phyloP scores from a whole-genome alignment of 176 grass and related monocot species.

The Juncus inflexus region DNA sequence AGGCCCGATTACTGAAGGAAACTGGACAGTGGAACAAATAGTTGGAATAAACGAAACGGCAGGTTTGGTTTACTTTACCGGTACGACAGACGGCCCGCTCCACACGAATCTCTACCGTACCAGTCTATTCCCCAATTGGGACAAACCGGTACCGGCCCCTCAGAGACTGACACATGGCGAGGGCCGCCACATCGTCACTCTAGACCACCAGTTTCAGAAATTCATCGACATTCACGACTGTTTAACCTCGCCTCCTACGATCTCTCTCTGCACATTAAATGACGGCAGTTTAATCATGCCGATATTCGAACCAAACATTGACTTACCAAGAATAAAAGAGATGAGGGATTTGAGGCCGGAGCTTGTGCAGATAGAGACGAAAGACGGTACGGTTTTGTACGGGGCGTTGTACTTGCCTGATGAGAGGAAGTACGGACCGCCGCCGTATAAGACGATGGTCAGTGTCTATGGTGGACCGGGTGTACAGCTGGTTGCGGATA shows the following conservation, averaged over 20 bases:
- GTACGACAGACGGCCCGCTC: conserved; percentile 82
- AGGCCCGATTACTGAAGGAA: conserved; percentile 83
- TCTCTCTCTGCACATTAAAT: conserved; percentile 72
- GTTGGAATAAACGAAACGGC: conserved; percentile 83
- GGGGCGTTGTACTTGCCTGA: conserved; percentile 87
- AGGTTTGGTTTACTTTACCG: conserved; percentile 80
- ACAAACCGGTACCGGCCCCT: conserved; percentile 55
- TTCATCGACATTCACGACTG: conserved; percentile 97
- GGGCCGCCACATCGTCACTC: conserved; percentile 80
- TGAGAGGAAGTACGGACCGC: conserved; percentile 80
- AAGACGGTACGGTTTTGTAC: conserved; percentile 73
- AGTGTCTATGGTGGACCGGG: conserved; percentile 88
- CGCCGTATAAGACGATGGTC: conserved; percentile 82
- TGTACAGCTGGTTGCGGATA: conserved; percentile 84
- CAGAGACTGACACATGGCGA: conserved; percentile 78
- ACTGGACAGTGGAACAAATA: conserved; percentile 97
- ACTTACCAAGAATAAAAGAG: conserved; percentile 53
- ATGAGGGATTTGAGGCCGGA: conserved; percentile 74
- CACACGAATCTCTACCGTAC: conserved; percentile 79
- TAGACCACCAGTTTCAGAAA: conserved; percentile 86
- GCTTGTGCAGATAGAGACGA: conserved; percentile 69
- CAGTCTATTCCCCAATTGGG: conserved; percentile 76
- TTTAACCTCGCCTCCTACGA: conserved; percentile 65
- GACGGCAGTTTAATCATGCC: conserved; percentile 87
- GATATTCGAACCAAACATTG: conserved; percentile 65